phyloP scores from a whole-genome alignment of 148 eudicot genomes.

The Fagopyrum esculentum region DNA sequence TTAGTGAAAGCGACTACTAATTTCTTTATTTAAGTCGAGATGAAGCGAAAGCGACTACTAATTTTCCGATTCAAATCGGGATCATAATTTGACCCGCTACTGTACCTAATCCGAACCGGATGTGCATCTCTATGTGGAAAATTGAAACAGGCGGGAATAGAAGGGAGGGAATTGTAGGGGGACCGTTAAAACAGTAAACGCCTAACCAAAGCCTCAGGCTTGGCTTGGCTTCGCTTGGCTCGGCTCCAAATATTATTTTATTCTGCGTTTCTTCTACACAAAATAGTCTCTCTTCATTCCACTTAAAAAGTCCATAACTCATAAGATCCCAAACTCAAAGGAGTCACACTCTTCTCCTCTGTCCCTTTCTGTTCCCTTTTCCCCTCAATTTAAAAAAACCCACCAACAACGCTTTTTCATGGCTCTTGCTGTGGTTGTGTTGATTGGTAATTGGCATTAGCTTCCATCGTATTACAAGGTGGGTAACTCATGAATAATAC shows the following conservation, averaged over 20 bases:
- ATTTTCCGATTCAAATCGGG: too few relatives aligned
- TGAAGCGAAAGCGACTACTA: too few relatives aligned
- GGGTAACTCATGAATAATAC: conserved; percentile 10
- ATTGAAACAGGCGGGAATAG: neutral
- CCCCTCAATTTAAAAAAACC: neutral
- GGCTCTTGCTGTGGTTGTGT: conserved; percentile 5
- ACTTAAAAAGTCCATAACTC: neutral
- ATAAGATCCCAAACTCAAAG: conserved; percentile 9
- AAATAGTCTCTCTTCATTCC: neutral
- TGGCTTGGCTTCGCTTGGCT: neutral
- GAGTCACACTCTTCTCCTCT: conserved; percentile 2
- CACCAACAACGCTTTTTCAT: neutral
- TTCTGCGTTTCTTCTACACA: conserved; percentile 14
- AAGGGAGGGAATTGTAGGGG: neutral
- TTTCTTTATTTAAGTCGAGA: too few relatives aligned
- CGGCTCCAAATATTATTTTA: conserved; percentile 1
- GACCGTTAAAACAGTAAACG: conserved; percentile 5
- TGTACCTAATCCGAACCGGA: neutral
- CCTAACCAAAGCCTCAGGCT: neutral
- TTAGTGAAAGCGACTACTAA: too few relatives aligned
- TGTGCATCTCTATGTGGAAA: neutral
- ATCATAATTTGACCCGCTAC: neutral
- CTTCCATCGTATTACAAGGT: neutral
- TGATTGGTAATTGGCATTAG: conserved; percentile 7
- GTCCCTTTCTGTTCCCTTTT: conserved; percentile 2